Evolutionary conservation across 805 yeast genomes (phyloP), one percentile per base, ranked within the genome.

Genomic region (Saturnispora dispora): DNA sequence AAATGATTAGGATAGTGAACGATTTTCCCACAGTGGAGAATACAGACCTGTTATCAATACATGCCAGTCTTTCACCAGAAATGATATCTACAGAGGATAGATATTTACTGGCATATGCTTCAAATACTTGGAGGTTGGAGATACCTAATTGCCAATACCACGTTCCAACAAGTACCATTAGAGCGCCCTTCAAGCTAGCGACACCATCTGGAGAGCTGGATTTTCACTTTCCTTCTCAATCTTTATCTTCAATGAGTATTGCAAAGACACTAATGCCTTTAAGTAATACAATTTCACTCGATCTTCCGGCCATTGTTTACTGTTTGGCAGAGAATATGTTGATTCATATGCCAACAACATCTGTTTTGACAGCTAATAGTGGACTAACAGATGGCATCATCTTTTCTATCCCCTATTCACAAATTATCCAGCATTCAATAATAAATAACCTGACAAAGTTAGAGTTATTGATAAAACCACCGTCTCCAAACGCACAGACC

Each of bases 11-110:
- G 44, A 48, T 50, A 39, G 53, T 57, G 6, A 27, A 48, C n/a
- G 57, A 58, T 45, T 53, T 59, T 10, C 69, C 69, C 2, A 60
- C 68, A 3, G 52, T 62, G 15, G 69, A 65, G 44, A 65, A 63
- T 52, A 59, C 67, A 15, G 64, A 64, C 25, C 54, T 58, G 3
- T 53, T 60, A 17, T 43, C 60, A 2, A 52, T 54, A 2, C 63
- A 57, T 48, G 57, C 57, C 15, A 53, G 56, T 20, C 58, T 63
- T 7, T 55, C 63, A 1, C 69, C 69, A 18, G 60, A 58, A 43
- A 48, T 54, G 25, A 59, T 52, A 39, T 47, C 55, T 11, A 49
- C 53, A n/a, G 50, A 48, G 15, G 62, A 59, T 27, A 52, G 51
- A 15, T 47, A 51, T 30, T 23, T 59, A 11, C 17, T 59, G 15